Evolutionary conservation across 352 stramenopile genomes (phyloP), one percentile per base, ranked within the genome.

Genomic region (Pythium aquatile): DNA sequence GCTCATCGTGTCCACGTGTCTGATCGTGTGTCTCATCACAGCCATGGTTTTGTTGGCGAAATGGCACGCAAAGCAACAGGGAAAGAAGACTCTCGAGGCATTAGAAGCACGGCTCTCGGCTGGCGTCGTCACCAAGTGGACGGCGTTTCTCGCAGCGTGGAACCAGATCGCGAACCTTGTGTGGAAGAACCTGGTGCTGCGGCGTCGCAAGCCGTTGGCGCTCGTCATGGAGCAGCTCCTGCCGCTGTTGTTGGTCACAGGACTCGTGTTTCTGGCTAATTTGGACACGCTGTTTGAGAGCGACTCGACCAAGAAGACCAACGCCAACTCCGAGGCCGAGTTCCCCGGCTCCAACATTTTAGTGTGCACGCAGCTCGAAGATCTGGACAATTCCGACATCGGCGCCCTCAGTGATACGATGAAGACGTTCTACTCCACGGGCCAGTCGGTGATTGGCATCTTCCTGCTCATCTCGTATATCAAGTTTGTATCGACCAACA

Each of bases 401-500:
- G 70, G 70, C 35, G 53, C 47, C n/a, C 61, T 58, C 3, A 61
- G 17, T 11, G 26, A 47, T 3, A 72, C 70, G 9, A 42, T 64
- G 62, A 49, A 20, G 17, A 63, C 70, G 20, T 77, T 77, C 67
- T 77, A 74, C 67, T 54, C 70, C 11, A 74, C 58, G 37, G 70
- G 70, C 13, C 70, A 74, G 55, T 58, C 62, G 24, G 70, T 77
- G 3, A 48, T 77, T 24, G 70, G 70, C 1, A 55, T 77, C 20
- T 77, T 70, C 35, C 66, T 77, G 17, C 20, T 78, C 6, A 40
- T 76, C 61, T 69, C 63, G 40, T 70, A 68, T 17, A 55, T 70
- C 32, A 73, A 66, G 46, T 83, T 85, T 40, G 77, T 88, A 48
- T 85, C 81, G 4, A 80, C 77, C 7, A 85, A 74, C 9, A 83